phyloP scores from a whole-genome alignment of 805 yeast genomes.

The Starmerella sp. region DNA sequence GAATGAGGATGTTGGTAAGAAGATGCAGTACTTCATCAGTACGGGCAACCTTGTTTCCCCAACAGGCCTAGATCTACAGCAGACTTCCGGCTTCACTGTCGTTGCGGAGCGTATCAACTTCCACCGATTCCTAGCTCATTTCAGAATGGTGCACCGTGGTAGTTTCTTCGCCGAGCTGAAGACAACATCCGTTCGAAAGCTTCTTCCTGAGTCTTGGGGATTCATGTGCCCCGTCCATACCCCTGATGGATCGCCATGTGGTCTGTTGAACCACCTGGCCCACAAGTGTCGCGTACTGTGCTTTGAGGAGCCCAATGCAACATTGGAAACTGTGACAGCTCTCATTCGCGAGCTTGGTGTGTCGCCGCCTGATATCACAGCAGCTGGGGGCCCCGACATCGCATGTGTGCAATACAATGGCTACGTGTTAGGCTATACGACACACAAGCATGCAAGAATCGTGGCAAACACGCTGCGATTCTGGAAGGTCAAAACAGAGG shows the following conservation, averaged over 20 bases:
- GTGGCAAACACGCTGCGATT: constrained; percentile 82
- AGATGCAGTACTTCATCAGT: constrained; percentile 84
- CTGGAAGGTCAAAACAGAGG: constrained; percentile 57
- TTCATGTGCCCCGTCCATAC: constrained; percentile 98
- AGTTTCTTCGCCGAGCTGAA: constrained; percentile 96
- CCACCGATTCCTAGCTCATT: constrained; percentile 94
- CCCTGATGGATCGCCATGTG: constrained; percentile 99
- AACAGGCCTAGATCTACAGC: constrained; percentile 95
- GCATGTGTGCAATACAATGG: constrained; percentile 94
- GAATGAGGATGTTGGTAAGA: constrained; percentile 89
- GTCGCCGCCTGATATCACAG: constrained; percentile 67
- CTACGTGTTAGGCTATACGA: constrained; percentile 82
- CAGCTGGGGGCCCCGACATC: constrained; percentile 75
- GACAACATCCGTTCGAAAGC: constrained; percentile 92
- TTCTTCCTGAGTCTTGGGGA: constrained; percentile 98
- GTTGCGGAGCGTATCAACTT: constrained; percentile 97
- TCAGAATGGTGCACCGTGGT: constrained; percentile 99
- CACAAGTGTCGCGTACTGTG: constrained; percentile 90
- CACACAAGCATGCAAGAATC: constrained; percentile 74
- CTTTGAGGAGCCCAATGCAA: constrained; percentile 15
- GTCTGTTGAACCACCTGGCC: constrained; percentile 89
- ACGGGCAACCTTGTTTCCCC: constrained; percentile 96
- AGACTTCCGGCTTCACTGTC: constrained; percentile 94
- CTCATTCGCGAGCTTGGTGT: constrained; percentile 64
- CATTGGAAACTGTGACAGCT: constrained; percentile 18